Conservation (phyloP, 345 rosid genomes). For the Balakata baccata region DNA sequence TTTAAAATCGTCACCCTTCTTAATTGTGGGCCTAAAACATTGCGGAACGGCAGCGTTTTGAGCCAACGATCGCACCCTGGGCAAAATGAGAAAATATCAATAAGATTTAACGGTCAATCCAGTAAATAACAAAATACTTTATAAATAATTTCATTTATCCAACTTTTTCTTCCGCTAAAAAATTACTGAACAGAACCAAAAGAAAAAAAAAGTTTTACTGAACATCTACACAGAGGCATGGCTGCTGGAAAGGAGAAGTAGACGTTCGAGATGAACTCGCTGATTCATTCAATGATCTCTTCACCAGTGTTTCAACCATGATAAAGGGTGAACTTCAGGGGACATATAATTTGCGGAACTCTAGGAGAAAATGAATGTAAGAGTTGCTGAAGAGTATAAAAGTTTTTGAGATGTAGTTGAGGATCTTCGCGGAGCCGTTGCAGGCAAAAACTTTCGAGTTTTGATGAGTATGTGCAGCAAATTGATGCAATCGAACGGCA, state of each 20-base stretch:
- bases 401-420: conserved; percentile 71
- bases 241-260: conserved; percentile 17
- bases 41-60: no score
- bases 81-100: no score
- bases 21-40: no score
- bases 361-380: conserved; percentile 78
- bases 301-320: conserved; percentile 65
- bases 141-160: no score
- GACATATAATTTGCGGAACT: conserved; percentile 58
- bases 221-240: conserved; percentile 1
- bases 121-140: no score
- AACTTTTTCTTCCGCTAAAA: no score
- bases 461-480: conserved; percentile 70
- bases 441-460: conserved; percentile 55
- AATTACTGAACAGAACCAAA: neutral
- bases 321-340: conserved; percentile 85
- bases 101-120: no score
- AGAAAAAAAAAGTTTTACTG: no score
- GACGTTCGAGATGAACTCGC: conserved; percentile 54
- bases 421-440: conserved; percentile 74
- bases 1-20: neutral
- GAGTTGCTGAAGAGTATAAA: conserved; percentile 64
- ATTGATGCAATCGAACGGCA: conserved; percentile 73
- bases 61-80: no score
- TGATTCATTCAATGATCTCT: conserved; percentile 59